Evolutionary conservation across 345 rosid genomes (phyloP), one percentile per base, ranked within the genome.

Genomic region (Hibiscus syriacus): DNA sequence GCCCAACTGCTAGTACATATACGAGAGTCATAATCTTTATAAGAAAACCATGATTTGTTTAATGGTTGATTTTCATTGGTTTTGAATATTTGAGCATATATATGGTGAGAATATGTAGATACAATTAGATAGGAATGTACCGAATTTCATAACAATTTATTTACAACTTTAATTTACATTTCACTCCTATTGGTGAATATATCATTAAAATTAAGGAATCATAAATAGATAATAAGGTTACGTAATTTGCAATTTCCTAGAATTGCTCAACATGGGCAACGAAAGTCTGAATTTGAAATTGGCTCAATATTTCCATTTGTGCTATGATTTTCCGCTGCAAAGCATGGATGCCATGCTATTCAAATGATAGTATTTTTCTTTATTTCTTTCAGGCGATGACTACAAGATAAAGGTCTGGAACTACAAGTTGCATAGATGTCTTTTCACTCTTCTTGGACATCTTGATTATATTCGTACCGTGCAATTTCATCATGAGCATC

Each of bases 371-470:
- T 55, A 53, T 46, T 74, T 52, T 14, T 6, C 41, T 22, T 19
- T 1, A 9, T 52, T 48, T 70, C 54, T 74, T 84, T 59, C 85
- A 94, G 98, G 98, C 49, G 98, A 94, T 72, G 99, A 92, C 71
- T 91, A 92, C 85, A 89, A 94, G 85, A 89, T 92, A 66, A 94
- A 94, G 78, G 99, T 94, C 16, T 94, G 99, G 99, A 94, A 94
- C 79, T 83, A 94, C 80, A 89, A 88, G 85, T 60, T 83, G 77
- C 97, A 89, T 77, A 82, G 92, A 74, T 91, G 99, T 72, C 85
- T 94, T 30, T 94, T 94, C 73, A 92, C 96, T 20, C 93, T 94
- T 77, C 92, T 94, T 45, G 99, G 99, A 7, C 99, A 94, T 67
- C 97, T 92, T 70, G 98, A 94, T 74, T 94, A 94, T 59, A 92